Percentiles rank a stretch among this genome's conserved stretches.
These are phyloP conservation scores for Rhododendron kiyosumense DNA, from an alignment of 148 eudicot genomes.

Conservation along the genomic window DNA sequence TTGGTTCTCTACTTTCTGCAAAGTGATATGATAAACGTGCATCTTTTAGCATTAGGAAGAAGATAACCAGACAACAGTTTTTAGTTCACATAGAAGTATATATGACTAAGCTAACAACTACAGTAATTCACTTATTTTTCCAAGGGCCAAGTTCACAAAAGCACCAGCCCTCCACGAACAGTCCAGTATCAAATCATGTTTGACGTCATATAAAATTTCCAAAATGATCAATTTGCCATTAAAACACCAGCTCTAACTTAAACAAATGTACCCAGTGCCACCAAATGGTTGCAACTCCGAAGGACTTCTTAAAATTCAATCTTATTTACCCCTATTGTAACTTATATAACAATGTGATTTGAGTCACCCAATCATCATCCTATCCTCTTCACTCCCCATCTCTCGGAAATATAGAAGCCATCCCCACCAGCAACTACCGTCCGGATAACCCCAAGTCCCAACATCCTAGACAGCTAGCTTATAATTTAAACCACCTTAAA, in stretches of 20 bases:
- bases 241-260: neutral
- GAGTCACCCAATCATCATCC: neutral
- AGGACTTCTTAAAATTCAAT: neutral
- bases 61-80: neutral
- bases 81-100: neutral
- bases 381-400: neutral
- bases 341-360: neutral
- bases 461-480: neutral
- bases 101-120: neutral
- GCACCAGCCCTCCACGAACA: neutral
- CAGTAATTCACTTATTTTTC: neutral
- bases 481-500: neutral
- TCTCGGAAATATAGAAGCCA: neutral
- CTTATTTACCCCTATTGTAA: neutral
- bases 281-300: neutral
- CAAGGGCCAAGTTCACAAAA: neutral
- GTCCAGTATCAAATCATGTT: neutral
- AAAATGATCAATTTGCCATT: neutral
- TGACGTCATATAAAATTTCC: neutral
- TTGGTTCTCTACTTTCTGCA: conserved; percentile 44
- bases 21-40: neutral
- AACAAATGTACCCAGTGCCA: neutral
- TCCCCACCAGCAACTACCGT: neutral
- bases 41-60: conserved; percentile 7
- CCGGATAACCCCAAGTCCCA: neutral